Evolutionary conservation across 768 basidiomycete species (phyloP).

Genomic region (Mycena latifolia): DNA sequence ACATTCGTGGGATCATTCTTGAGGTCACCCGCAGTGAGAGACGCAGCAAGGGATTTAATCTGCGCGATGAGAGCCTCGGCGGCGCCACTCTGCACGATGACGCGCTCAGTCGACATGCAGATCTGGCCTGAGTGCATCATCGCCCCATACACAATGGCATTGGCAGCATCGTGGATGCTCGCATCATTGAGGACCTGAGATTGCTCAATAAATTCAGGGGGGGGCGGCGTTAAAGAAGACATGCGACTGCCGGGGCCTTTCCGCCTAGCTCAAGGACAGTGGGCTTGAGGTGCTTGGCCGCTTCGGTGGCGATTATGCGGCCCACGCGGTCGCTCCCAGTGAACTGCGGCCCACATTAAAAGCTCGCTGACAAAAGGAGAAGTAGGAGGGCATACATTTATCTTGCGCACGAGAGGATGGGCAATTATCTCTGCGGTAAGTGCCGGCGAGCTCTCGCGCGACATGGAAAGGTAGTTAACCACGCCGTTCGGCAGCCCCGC

Average conservation of each 20-base stretch:
- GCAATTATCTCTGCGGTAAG: constrained; percentile 66
- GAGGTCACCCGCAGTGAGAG: constrained; percentile 57
- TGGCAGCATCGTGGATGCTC: constrained; percentile 64
- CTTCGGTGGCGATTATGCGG: constrained; percentile 63
- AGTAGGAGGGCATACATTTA: constrained; percentile 54
- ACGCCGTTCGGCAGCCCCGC: constrained; percentile 74
- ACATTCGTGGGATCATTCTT: constrained; percentile 41
- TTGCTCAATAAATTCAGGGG: neutral
- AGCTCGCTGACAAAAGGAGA: neutral
- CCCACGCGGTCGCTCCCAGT: constrained; percentile 70
- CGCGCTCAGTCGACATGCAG: constrained; percentile 71
- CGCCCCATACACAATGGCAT: constrained; percentile 58
- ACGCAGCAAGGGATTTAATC: constrained; percentile 46
- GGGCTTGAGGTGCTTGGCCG: constrained; percentile 68
- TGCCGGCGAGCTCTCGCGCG: constrained; percentile 55
- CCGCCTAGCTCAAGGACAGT: constrained; percentile 70
- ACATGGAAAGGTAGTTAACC: constrained; percentile 66
- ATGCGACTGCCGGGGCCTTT: constrained; percentile 63
- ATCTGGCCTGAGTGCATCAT: constrained; percentile 65
- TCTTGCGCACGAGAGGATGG: constrained; percentile 62
- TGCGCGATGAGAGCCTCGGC: constrained; percentile 50
- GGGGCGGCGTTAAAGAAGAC: constrained; percentile 36
- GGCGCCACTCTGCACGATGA: constrained; percentile 60
- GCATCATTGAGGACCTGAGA: constrained; percentile 64
- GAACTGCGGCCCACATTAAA: constrained; percentile 52